phyloP scores from a whole-genome alignment of 345 rosid genomes.

The Diplotaxis tenuifolia region DNA sequence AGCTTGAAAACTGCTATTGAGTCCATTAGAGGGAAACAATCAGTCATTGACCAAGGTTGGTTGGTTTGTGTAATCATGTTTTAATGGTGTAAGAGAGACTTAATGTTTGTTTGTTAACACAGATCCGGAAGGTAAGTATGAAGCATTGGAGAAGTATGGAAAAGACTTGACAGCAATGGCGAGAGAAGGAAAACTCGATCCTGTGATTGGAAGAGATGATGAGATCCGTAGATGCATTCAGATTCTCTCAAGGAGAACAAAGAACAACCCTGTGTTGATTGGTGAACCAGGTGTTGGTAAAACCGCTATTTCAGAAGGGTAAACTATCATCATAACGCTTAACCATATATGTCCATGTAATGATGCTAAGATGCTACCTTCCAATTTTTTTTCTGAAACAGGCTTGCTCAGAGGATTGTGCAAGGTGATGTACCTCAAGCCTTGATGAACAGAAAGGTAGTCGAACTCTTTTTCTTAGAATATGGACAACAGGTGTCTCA shows the following conservation, averaged over 20 bases:
- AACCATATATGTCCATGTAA: not conserved
- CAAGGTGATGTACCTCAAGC: conserved; percentile 99
- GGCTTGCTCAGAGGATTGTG: conserved; percentile 99
- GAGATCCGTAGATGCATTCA: conserved; percentile 98
- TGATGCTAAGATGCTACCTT: conserved; percentile 10
- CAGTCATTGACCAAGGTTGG: conserved; percentile 94
- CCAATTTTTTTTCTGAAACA: conserved; percentile 33
- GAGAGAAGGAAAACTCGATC: conserved; percentile 91
- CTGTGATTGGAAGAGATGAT: conserved; percentile 98
- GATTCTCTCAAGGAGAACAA: conserved; percentile 96
- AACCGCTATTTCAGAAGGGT: conserved; percentile 99
- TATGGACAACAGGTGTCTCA: not conserved
- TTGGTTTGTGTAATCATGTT: not conserved
- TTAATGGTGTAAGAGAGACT: not conserved
- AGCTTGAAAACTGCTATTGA: conserved; percentile 77
- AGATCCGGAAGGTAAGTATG: conserved; percentile 99
- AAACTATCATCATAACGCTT: conserved; percentile 3
- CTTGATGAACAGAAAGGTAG: conserved; percentile 90
- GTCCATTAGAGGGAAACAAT: conserved; percentile 91
- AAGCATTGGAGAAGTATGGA: conserved; percentile 93
- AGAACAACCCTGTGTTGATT: conserved; percentile 96
- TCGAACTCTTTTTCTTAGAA: not conserved
- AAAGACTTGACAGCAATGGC: conserved; percentile 99
- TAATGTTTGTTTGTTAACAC: conserved; percentile 37
- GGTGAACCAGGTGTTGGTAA: conserved; percentile 99